Percentiles rank a stretch among this genome's conserved stretches.
Evolutionary conservation across 768 basidiomycete genomes (phyloP).

Genomic region (Russula vinacea): DNA sequence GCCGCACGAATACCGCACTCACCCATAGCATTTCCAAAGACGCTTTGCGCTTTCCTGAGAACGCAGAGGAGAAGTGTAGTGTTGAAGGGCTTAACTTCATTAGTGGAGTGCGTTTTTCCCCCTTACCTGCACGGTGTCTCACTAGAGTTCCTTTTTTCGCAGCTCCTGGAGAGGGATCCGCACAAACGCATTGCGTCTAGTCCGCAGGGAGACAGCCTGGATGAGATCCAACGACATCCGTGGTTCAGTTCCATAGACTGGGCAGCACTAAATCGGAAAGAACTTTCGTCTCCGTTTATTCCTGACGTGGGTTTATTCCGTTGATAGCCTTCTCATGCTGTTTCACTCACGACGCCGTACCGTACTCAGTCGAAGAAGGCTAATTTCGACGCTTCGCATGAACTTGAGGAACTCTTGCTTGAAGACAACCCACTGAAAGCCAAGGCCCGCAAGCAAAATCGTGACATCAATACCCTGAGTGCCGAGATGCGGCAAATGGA

Average conservation of each 20-base stretch:
- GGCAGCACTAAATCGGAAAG: constrained; percentile 77
- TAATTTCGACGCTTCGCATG: constrained; percentile 98
- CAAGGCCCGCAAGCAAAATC: constrained; percentile 83
- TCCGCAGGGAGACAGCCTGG: constrained; percentile 71
- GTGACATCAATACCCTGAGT: constrained; percentile 75
- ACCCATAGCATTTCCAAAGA: constrained; percentile 93
- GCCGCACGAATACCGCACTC: constrained; percentile 87
- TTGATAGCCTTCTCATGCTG: constrained; percentile 6
- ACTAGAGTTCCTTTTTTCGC: constrained; percentile 5
- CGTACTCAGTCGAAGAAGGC: constrained; percentile 91
- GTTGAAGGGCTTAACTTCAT: constrained; percentile 74
- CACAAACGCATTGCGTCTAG: constrained; percentile 79
- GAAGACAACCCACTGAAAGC: constrained; percentile 98
- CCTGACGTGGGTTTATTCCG: constrained; percentile 64
- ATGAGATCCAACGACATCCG: constrained; percentile 71
- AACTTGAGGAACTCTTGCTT: constrained; percentile 90
- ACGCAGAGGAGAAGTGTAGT: constrained; percentile 75
- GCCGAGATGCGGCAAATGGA: constrained; percentile 98
- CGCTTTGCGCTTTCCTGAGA: constrained; percentile 84
- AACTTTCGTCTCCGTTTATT: constrained; percentile 74
- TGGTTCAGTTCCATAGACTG: constrained; percentile 94
- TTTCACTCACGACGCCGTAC: constrained; percentile 19
- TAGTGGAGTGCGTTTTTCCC: constrained; percentile 52
- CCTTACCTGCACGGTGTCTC: neutral
- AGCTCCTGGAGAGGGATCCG: constrained; percentile 89